phyloP scores from a whole-genome alignment of 768 basidiomycete genomes.

The Suillus sp. region DNA sequence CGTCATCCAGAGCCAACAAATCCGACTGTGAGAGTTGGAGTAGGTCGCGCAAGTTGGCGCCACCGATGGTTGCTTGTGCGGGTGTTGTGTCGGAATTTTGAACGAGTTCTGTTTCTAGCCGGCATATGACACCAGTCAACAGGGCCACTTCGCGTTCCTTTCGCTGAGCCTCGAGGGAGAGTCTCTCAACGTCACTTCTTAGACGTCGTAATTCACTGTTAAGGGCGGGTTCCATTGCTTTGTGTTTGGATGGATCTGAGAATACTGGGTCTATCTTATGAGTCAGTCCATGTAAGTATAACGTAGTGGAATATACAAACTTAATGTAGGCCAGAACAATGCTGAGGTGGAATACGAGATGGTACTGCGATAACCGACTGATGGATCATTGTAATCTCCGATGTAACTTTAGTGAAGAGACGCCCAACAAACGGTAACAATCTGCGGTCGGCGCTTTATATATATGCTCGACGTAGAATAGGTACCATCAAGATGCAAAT shows the following conservation, averaged over 20 bases:
- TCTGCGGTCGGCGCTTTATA: background rate
- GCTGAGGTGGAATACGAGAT: background rate
- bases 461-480: background rate
- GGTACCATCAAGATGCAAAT: background rate
- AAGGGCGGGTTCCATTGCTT: background rate
- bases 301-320: background rate
- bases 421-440: background rate
- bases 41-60: background rate
- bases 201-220: background rate
- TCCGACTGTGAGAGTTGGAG: background rate
- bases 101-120: background rate
- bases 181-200: slow-evolving; percentile 2
- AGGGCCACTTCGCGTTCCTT: background rate
- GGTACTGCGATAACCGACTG: background rate
- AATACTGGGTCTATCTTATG: background rate
- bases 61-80: background rate
- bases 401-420: background rate
- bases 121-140: slow-evolving; percentile 2
- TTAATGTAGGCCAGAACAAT: background rate
- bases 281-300: background rate
- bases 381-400: background rate
- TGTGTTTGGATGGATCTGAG: background rate
- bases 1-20: background rate
- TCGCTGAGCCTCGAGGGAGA: slow-evolving; percentile 4
- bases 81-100: background rate